phyloP scores from a whole-genome alignment of 176 grass and related monocot species.

The Avena insularis region DNA sequence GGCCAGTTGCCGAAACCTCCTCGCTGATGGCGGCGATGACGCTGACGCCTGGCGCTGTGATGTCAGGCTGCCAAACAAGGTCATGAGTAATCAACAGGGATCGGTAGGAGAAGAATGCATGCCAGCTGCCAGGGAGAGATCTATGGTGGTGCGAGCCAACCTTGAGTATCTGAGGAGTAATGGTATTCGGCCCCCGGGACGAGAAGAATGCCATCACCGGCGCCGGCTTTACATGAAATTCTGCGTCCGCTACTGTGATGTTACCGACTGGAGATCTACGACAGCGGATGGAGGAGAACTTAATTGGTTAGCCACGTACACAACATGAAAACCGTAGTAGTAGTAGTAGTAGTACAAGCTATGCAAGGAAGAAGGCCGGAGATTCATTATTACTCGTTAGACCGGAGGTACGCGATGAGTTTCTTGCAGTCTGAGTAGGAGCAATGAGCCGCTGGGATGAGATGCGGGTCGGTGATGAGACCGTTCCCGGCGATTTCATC shows the following conservation, averaged over 20 bases:
- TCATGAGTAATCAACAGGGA: no score
- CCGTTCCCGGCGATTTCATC: constrained; percentile 14
- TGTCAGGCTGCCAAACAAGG: constrained; percentile 55
- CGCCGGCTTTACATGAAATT: constrained; percentile 59
- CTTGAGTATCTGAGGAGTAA: constrained; percentile 43
- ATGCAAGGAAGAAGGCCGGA: no score
- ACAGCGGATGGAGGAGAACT: no score
- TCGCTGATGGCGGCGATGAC: constrained; percentile 62
- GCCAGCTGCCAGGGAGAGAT: neutral
- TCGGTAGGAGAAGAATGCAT: no score
- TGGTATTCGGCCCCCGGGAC: constrained; percentile 62
- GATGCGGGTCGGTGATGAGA: constrained; percentile 50
- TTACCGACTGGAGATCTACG: constrained; percentile 40
- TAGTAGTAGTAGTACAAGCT: no score
- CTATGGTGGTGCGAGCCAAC: neutral
- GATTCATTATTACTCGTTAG: neutral
- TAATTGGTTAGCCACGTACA: no score
- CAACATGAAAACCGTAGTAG: no score
- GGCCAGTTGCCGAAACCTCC: constrained; percentile 36
- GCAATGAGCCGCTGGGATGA: constrained; percentile 66
- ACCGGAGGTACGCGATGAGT: constrained; percentile 48
- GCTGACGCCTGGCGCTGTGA: constrained; percentile 68
- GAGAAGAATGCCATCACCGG: constrained; percentile 69
- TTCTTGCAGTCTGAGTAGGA: constrained; percentile 42
- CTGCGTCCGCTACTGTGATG: constrained; percentile 41